Evolutionary conservation across 306 rosid species (phyloP).

Genomic region (Vachellia pachyceras): DNA sequence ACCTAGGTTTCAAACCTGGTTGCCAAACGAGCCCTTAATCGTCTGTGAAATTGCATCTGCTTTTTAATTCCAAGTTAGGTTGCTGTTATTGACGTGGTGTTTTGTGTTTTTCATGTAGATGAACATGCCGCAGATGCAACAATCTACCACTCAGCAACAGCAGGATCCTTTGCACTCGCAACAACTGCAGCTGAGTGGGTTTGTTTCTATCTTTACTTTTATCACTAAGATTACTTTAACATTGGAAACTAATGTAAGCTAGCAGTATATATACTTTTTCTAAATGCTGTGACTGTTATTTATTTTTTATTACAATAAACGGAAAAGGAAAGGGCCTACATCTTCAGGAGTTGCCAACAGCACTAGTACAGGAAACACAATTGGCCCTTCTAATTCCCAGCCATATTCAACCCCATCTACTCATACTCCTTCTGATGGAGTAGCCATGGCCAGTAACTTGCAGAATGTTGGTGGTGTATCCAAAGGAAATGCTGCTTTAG

Average conservation of each 20-base stretch:
- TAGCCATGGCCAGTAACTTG: slow-evolving; percentile 68
- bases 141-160: slow-evolving; percentile 82
- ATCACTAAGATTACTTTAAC: slow-evolving; percentile 10
- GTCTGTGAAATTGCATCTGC: not conserved
- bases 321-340: slow-evolving; percentile 92
- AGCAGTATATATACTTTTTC: slow-evolving; percentile 17
- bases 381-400: slow-evolving; percentile 91
- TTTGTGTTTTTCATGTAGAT: slow-evolving; percentile 57
- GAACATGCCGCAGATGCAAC: slow-evolving; percentile 80
- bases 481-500: too few relatives aligned
- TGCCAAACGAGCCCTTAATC: too few relatives aligned
- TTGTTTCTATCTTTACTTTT: slow-evolving; percentile 34
- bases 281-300: slow-evolving; percentile 38
- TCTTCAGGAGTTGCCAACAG: slow-evolving; percentile 98
- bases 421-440: slow-evolving; percentile 92
- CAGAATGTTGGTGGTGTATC: slow-evolving; percentile 72
- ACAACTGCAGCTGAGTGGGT: slow-evolving; percentile 86
- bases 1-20: too few relatives aligned
- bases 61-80: not conserved
- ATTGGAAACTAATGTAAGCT: slow-evolving; percentile 18
- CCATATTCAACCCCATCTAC: slow-evolving; percentile 97
- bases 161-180: slow-evolving; percentile 88
- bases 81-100: slow-evolving; percentile 24
- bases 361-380: slow-evolving; percentile 92
- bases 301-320: slow-evolving; percentile 57